phyloP scores from a whole-genome alignment of 192 early-diverging fungal species.

The Linderina pennispora region DNA sequence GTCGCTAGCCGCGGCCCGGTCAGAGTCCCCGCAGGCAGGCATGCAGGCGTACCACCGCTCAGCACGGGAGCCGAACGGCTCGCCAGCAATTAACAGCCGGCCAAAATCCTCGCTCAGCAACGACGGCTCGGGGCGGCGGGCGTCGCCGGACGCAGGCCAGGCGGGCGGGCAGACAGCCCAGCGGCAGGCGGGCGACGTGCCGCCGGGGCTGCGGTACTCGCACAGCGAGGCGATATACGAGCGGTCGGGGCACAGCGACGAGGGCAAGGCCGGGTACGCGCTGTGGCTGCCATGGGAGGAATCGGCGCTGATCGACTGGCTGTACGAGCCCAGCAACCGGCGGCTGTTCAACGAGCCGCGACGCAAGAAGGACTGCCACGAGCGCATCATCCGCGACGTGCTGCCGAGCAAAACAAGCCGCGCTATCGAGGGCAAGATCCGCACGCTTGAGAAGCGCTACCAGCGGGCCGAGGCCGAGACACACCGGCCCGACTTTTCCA shows the following conservation, averaged over 20 bases:
- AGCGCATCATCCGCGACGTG: slow-evolving; percentile 39
- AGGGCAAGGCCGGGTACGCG: slow-evolving; percentile 17
- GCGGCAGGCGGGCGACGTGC: too few relatives aligned
- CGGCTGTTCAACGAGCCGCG: slow-evolving; percentile 42
- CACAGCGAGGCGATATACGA: too few relatives aligned
- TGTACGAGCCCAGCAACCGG: slow-evolving; percentile 37
- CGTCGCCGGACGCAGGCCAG: too few relatives aligned
- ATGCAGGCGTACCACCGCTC: too few relatives aligned
- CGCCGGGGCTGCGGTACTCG: background rate
- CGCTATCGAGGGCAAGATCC: slow-evolving; percentile 45
- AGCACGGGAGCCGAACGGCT: too few relatives aligned
- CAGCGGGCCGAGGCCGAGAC: slow-evolving; percentile 23
- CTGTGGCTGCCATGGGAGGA: slow-evolving; percentile 48
- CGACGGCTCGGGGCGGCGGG: too few relatives aligned
- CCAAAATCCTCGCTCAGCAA: too few relatives aligned
- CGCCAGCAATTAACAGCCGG: too few relatives aligned
- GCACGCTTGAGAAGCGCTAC: slow-evolving; percentile 42
- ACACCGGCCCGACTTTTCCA: slow-evolving; percentile 20
- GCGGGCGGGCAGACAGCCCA: too few relatives aligned
- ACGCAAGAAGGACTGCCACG: slow-evolving; percentile 46
- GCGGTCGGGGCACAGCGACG: slow-evolving; percentile 1
- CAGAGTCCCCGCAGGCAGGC: too few relatives aligned
- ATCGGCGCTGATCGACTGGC: slow-evolving; percentile 35
- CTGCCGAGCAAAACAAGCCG: slow-evolving; percentile 42
- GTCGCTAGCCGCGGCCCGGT: too few relatives aligned